Evolutionary conservation across 2,329 filamentous ascomycete genomes (phyloP).

Genomic region (Colletotrichum echinochloae): DNA sequence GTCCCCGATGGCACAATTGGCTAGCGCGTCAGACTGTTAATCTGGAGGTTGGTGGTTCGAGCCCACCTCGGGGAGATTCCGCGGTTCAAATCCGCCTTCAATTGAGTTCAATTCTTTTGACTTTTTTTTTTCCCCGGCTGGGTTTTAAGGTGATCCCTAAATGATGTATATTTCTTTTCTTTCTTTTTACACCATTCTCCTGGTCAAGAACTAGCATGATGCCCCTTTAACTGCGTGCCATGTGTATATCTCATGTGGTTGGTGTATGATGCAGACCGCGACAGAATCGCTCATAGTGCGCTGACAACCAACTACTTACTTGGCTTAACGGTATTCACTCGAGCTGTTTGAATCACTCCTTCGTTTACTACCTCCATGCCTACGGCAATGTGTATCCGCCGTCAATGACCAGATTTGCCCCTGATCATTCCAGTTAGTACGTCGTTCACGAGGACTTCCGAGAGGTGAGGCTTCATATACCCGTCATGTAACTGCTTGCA

Average conservation of each 20-base stretch:
- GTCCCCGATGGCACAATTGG: slow-evolving; percentile 41
- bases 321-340: too few species aligned
- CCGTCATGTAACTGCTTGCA: slow-evolving; percentile 56
- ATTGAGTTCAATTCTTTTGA: background rate
- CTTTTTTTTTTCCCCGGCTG: too few species aligned
- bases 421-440: slow-evolving; percentile 14
- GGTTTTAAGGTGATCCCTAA: too few species aligned
- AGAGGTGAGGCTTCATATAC: slow-evolving; percentile 38
- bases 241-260: too few species aligned
- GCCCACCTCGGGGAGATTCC: slow-evolving; percentile 35
- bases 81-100: slow-evolving; percentile 6
- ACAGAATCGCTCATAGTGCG: too few species aligned
- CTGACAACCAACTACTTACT: too few species aligned
- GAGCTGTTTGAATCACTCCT: too few species aligned
- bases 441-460: slow-evolving; percentile 22
- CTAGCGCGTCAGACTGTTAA: slow-evolving; percentile 41
- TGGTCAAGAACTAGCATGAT: too few species aligned
- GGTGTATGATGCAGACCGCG: too few species aligned
- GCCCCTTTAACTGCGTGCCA: too few species aligned
- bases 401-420: slow-evolving; percentile 63
- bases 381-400: slow-evolving; percentile 69
- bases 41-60: slow-evolving; percentile 41
- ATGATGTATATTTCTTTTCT: background rate
- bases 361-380: too few species aligned
- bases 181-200: background rate